These are phyloP conservation scores for Zalerion maritima DNA, from an alignment of 495 filamentous ascomycete species.

Conservation along the genomic window DNA sequence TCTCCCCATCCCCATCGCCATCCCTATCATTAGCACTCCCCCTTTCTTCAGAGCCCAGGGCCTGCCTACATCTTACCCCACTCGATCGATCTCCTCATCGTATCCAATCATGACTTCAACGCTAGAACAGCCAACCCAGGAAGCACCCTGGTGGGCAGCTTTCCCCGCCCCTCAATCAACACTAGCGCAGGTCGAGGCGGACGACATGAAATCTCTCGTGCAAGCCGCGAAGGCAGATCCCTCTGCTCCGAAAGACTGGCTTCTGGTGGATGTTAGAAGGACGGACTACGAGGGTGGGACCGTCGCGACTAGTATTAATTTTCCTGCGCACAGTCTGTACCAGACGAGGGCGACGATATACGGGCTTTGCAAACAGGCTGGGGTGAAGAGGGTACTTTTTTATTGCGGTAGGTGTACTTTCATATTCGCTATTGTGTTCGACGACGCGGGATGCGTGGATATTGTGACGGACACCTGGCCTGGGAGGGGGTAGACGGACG, in stretches of 20 bases:
- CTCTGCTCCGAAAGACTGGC: slow-evolving; percentile 5
- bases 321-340: slow-evolving; percentile 35
- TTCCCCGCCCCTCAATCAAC: slow-evolving; percentile 14
- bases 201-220: slow-evolving; percentile 9
- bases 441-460: too few species aligned
- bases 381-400: slow-evolving; percentile 29
- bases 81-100: too few species aligned
- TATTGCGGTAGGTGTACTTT: slow-evolving; percentile 28
- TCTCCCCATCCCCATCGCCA: too few species aligned
- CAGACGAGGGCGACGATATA: slow-evolving; percentile 22
- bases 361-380: slow-evolving; percentile 24
- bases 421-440: background rate
- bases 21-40: too few species aligned
- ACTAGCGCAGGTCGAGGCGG: slow-evolving; percentile 4
- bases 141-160: slow-evolving; percentile 30
- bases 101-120: too few species aligned
- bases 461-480: too few species aligned
- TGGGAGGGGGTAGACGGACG: too few species aligned
- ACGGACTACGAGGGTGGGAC: slow-evolving; percentile 18
- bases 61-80: too few species aligned
- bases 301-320: slow-evolving; percentile 21
- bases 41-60: too few species aligned
- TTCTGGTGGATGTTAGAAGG: slow-evolving; percentile 18
- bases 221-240: slow-evolving; percentile 1
- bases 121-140: too few species aligned